Evolutionary conservation across 192 early-diverging fungal species (phyloP), one percentile per base, ranked within the genome.

Genomic region (Coemansia guatemalensis): DNA sequence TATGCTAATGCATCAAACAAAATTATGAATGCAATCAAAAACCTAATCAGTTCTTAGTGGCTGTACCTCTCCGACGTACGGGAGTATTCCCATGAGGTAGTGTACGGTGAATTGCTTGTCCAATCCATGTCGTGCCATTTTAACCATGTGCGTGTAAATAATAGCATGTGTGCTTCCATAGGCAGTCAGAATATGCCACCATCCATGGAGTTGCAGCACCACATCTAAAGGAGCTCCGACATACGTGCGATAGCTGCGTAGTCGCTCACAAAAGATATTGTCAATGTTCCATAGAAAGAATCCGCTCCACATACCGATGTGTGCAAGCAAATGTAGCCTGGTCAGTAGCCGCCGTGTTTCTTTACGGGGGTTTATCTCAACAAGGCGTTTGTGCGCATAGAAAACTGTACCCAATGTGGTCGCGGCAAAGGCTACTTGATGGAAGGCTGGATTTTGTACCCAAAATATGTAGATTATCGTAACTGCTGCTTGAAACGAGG

Each of bases 241-340:
- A 18, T 64, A 62, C 3, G 33, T 51, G n/a, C 88, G 64, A 58
- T 67, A 68, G 25, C 48, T 53, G 55, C 85, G 80, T 47, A 93
- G 68, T 11, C 60, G 53, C 25, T 82, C 65, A 62, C 90, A 92
- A 44, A 84, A 82, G 24, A 74, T 61, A 68, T 89, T 90, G 64
- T 91, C 90, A 8, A 88, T 48, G 65, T 88, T 88, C 92, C 92
- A 93, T 50, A 87, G 65, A 1, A 83, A 26, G 61, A 92, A 91
- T 27, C 78, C 78, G 56, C 74, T 53, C 53, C 78, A 60, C 55
- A 82, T 67, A 44, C 69, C 67, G 25, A 71, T 25, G 17, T 69
- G 30, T 39, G 68, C 68, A 23, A 62, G 51, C 62, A 66, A n/a
- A 24, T 53, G 56, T 32, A 81, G 57, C 25, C 58, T 59, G 25